Evolutionary conservation across 495 filamentous ascomycete genomes (phyloP), one percentile per base, ranked within the genome.

Genomic region (Paragyromitra xinjiangensis): DNA sequence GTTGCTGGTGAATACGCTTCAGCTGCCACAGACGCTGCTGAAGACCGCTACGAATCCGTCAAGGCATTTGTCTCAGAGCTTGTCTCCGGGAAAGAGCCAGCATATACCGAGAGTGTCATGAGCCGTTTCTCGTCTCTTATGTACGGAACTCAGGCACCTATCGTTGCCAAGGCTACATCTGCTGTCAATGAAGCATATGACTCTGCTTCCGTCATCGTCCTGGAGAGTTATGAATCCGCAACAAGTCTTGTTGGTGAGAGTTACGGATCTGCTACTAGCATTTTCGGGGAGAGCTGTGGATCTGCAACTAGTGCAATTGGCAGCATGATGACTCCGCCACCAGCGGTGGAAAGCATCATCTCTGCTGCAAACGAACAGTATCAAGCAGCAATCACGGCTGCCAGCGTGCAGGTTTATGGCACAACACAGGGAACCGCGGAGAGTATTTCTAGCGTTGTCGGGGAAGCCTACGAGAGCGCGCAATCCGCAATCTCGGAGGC

Each of bases 71-170:
- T 97, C 14, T 91, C 90, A 12, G 93, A 97, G 79, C 85, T 97
- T 2, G 84, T 97, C 34, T 81, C 85, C 58, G 94, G 92, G 29
- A 92, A 90, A 83, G 92, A 97, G 82, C 91, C 93, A 5, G 88
- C 90, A 14, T 97, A 93, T 79, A 93, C 92, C 0, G 93, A 97
- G 77, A 92, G 91, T 70, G 91, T 94, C 0, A 88, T 94, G 85
- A 89, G 85, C 68, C 88, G 91, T 24, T 87, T 97, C 6, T 87
- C 86, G 42, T 89, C 88, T 2, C 92, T 90, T 2, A 90, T 90
- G 80, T 85, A 88, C 42, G 70, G 68, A 37, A 73, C 74, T 14
- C 58, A 78, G n/a, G 55, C 55, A 7, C 80, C 80, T 22, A 51
- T 69, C 24, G 16, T 74, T 72, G 86, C 84, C 12, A 87, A 88